phyloP scores from a whole-genome alignment of 495 filamentous ascomycete species.

The Pseudevernia furfuracea region DNA sequence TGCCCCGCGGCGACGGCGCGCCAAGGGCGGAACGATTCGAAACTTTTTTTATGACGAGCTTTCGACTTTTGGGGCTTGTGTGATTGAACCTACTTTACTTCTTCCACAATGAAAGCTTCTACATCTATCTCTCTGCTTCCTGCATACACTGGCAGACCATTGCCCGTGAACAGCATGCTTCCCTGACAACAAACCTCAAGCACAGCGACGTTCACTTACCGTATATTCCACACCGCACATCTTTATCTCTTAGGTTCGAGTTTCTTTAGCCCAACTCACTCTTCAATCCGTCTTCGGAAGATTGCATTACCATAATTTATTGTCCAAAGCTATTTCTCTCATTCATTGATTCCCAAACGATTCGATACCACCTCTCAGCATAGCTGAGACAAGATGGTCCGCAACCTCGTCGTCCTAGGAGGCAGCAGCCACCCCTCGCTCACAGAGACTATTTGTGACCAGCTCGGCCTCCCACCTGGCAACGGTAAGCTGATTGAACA shows the following conservation, averaged over 20 bases:
- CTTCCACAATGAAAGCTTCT: neutral
- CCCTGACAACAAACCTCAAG: constrained; percentile 38
- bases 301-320: neutral
- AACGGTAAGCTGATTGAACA: neutral
- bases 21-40: neutral
- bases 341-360: neutral
- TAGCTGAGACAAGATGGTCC: constrained; percentile 57
- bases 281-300: neutral
- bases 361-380: neutral
- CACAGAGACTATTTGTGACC: constrained; percentile 73
- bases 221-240: neutral
- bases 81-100: neutral
- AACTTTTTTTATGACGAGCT: constrained; percentile 12
- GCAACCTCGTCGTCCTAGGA: constrained; percentile 90
- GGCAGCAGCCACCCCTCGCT: constrained; percentile 88
- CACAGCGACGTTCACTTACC: constrained; percentile 13
- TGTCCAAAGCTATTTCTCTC: neutral
- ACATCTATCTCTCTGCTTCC: neutral
- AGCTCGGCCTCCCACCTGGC: constrained; percentile 75
- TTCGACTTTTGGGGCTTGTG: neutral
- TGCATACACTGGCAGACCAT: constrained; percentile 12
- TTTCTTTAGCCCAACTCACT: neutral
- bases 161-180: constrained; percentile 33
- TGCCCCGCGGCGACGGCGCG: neutral
- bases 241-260: neutral